Evolutionary conservation across 75 land plant genomes (phyloP).

Genomic region (Ceratopteris richardii): DNA sequence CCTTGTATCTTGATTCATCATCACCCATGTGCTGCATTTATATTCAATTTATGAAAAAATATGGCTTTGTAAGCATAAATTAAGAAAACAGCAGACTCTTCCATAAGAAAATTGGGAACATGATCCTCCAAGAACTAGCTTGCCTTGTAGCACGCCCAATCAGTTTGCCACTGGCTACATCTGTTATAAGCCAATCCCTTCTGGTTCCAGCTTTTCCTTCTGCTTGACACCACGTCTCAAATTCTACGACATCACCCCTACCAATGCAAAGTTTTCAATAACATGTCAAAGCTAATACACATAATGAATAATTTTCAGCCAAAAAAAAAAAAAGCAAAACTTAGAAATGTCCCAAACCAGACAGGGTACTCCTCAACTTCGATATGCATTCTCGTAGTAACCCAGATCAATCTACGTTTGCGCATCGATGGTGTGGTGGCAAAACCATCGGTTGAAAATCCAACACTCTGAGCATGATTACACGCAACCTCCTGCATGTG

Average conservation of each 20-base stretch:
- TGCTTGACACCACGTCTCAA: conserved; percentile 89
- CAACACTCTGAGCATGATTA: conserved; percentile 91
- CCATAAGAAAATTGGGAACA: no score
- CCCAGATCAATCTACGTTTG: conserved; percentile 80
- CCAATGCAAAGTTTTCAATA: not conserved
- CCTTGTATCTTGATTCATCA: conserved; percentile 93
- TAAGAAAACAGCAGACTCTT: no score
- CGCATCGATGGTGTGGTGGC: conserved; percentile 90
- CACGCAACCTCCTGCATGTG: conserved; percentile 77
- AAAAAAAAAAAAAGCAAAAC: not conserved
- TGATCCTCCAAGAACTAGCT: not conserved
- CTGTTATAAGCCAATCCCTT: conserved; percentile 81
- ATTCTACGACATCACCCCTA: conserved; percentile 86
- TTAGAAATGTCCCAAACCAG: conserved; percentile 61
- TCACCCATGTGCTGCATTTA: conserved; percentile 83
- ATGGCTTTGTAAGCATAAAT: no score
- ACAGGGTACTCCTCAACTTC: conserved; percentile 86
- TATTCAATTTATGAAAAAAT: no score
- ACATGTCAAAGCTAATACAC: no score
- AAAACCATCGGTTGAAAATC: conserved; percentile 93
- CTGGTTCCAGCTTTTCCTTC: conserved; percentile 82
- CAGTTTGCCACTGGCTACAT: conserved; percentile 43
- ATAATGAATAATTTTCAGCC: no score
- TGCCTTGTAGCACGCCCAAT: conserved; percentile 95
- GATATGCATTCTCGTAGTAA: conserved; percentile 92